Base-by-base conservation (phyloP, 306 rosid genomes). In the Heteromeles arbutifolia region DNA sequence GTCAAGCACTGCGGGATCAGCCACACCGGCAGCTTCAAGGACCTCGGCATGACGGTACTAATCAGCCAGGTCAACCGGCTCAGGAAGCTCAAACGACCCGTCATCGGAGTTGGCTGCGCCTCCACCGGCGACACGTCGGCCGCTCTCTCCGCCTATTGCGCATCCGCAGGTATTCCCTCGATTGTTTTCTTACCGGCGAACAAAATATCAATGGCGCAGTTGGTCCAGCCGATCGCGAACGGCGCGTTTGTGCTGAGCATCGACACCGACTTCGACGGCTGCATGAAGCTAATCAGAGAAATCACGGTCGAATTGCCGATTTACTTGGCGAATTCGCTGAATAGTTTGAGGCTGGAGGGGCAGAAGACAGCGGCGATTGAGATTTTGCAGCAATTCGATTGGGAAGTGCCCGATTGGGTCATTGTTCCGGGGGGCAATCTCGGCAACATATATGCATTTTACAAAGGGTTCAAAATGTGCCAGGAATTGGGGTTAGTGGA, bases 381-480 rank as follows among this genome's bases (percentile, higher is more conserved):
- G 85, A 93, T 90, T 74, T 68, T 90, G 54, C 97, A 90, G 88
- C 97, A 90, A 71, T 90, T 90, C 39, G 87, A 93, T 48, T 93
- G 98, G 98, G 82, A 85, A 64, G 98, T 93, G 0, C 98, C 98
- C 0, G 91, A 93, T 74, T 93, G 98, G 98, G 98, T 93, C 10
- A 86, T 93, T 26, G 82, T 93, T 13, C 98, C 97, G 0, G 93
- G 95, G 3, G 98, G 98, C 0, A 93, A 90, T 73, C 79, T 93
- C 0, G 98, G 95, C 2, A 90, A 90, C 54, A 93, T 93, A 2
- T 93, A 89, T 69, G 98, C 96, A 0, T 93, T 93, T 59, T 89
- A 93, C 82, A 93, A 93, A 62, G 98, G 97, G 5, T 93, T 93
- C 84, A 83, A 89, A 81, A 90, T 93, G 97, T 90, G 98, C 70